Base-by-base conservation (phyloP, 2,329 filamentous ascomycete genomes). In the Talaromyces sp. region DNA sequence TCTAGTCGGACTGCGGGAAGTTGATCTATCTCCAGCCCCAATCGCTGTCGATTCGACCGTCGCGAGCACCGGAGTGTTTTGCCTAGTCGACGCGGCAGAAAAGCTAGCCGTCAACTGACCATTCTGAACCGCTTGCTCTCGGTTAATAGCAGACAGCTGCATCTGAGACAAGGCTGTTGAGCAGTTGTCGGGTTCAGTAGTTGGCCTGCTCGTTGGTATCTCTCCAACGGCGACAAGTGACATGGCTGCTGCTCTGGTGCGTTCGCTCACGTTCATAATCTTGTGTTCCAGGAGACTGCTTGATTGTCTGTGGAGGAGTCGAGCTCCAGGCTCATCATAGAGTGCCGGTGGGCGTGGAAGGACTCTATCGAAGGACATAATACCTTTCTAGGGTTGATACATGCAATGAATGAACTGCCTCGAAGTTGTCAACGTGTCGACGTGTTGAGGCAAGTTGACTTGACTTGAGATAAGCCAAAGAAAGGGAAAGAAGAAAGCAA, bases 311-410 rank as follows among this genome's bases (percentile, higher is more conserved):
- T 62, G 51, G 45, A 74, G 60, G 63, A 72, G 69, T 67, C 73
- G 73, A 68, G 73, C 72, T 61, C 73, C 65, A 70, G 73, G 66
- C 62, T 80, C 77, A 77, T 80, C 73, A 67, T 75, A 76, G 64
- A 82, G 72, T 69, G 77, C 76, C 70, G 75, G 70, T 64, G 79
- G 79, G 64, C 76, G 76, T 66, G 80, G 80, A 38, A 82, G 78
- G 64, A 81, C 78, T 77, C 80, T 79, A 72, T 82, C 79, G 74
- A 78, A 81, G 78, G 79, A 81, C 78, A 82, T 81, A 61, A 49
- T 31, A 38, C 10, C 19, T 47, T 25, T 22, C 54, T 34, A 65
- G 58, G 61, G 29, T 8, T 43, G 31, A 29, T 36, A 56, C 53
- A 49, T 36, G 54, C 25, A 56, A 49, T 19, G 38, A 65, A 36